Base-by-base conservation (phyloP, 345 rosid genomes). In the Tarenaya hassleriana region DNA sequence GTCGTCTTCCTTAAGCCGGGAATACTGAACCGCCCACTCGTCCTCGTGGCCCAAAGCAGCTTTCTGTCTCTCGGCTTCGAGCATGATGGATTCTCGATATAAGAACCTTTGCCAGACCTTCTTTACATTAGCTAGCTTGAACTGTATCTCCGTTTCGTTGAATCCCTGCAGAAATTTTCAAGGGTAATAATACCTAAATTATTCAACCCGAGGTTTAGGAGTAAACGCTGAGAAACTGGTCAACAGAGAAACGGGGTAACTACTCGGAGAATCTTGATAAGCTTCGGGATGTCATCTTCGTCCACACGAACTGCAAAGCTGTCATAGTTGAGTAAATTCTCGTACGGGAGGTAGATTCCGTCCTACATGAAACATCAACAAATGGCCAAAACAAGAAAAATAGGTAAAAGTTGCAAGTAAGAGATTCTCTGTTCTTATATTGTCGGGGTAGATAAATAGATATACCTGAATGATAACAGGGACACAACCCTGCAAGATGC, bases 381-480 rank as follows among this genome's bases (percentile, higher is more conserved):
- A 58, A 61, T 19, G 27, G 60, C 10, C 29, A 24, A 24, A 24
- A 5, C 29, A 24, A 41, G 46, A 41, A 41, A 1, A 41, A 8
- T 5, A 41, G n/a, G n/a, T n/a, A 41, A 2, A 24, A 24, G 5
- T 24, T 24, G 29, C 29, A 24, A 24, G 29, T n/a, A n/a, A 24
- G 29, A 24, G 29, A 5, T n/a, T n/a, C n/a, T 24, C 29, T 24
- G 5, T 24, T 24, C 5, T 5, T 24, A 24, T 2, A 2, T 24
- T 24, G 29, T 24, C 5, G 29, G 29, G 29, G 5, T 24, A 24
- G 29, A 24, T 24, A 24, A 2, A 24, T n/a, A 5, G 11, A 2
- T 14, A 41, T 82, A 89, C 98, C 96, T 92, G 96, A 75, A 92
- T 83, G 68, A 84, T 70, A 34, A 92, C 96, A 18, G 98, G 96